Evolutionary conservation across 2,329 filamentous ascomycete genomes (phyloP).

Genomic region (Sporothrix euskadiensis): DNA sequence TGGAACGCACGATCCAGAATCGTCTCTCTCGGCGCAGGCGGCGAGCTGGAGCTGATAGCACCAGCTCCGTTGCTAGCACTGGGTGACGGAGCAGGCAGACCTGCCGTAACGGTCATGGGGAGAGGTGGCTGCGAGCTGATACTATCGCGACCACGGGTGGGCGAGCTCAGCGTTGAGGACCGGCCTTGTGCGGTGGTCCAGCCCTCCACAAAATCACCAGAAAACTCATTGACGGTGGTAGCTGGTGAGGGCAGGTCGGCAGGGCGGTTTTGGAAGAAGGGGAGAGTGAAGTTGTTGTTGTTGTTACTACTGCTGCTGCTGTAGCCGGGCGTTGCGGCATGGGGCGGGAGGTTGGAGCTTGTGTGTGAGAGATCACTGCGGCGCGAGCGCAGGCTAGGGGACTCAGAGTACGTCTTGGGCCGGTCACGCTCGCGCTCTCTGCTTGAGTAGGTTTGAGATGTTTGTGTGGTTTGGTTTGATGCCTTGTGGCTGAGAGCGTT

Average conservation of each 20-base stretch:
- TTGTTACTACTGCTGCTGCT: conserved; percentile 18
- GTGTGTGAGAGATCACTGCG: conserved; percentile 59
- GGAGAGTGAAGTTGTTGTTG: conserved; percentile 24
- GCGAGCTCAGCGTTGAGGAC: conserved; percentile 59
- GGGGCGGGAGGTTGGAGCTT: conserved; percentile 32
- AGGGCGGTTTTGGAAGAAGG: conserved; percentile 41
- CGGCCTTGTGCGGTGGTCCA: conserved; percentile 62
- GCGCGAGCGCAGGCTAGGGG: conserved; percentile 62
- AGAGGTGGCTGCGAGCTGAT: conserved; percentile 51
- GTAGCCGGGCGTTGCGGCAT: conserved; percentile 18
- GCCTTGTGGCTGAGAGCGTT: conserved; percentile 49
- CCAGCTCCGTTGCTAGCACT: conserved; percentile 35
- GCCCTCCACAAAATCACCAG: conserved; percentile 59
- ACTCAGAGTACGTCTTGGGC: conserved; percentile 57
- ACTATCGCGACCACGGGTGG: conserved; percentile 56
- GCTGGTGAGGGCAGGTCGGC: conserved; percentile 60
- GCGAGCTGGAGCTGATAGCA: conserved; percentile 50
- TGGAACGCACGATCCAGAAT: conserved; percentile 69
- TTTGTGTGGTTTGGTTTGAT: conserved; percentile 42
- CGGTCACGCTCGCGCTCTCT: conserved; percentile 49
- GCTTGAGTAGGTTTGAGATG: conserved; percentile 46
- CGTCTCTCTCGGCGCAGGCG: conserved; percentile 59
- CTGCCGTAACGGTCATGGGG: conserved; percentile 41
- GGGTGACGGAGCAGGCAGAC: conserved; percentile 38
- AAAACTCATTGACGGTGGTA: conserved; percentile 53